Evolutionary conservation across 2,329 filamentous ascomycete species (phyloP), one percentile per base, ranked within the genome.

Genomic region (Penicillium nordicum): DNA sequence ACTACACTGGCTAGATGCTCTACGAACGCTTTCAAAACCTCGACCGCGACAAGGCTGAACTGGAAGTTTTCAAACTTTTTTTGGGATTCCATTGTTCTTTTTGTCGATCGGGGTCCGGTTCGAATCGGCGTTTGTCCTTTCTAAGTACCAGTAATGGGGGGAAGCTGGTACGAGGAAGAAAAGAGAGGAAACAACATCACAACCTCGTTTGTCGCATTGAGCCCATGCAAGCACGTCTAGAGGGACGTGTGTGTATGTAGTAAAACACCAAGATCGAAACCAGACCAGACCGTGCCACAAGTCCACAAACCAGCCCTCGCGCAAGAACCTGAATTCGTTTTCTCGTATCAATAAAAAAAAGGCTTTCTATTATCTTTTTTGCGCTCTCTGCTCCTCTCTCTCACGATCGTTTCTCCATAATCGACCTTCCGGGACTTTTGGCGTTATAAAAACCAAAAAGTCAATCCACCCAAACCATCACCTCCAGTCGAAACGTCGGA

Each of bases 161-260:
- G 49, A 52, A 53, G 51, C 57, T 55, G 60, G 58, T 63, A 62
- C 41, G 50, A 59, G 53, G 48, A 53, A 52, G 58, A 46, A 50
- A 57, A 44, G 42, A 57, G 53, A 46, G 44, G 44, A 63, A 59
- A 56, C 62, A 50, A 62, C 55, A 66, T 67, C 66, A 69, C 66
- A 67, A 68, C 67, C 67, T 66, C 64, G 63, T 66, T 65, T 67
- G 65, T 67, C 67, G 65, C 65, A 69, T 69, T 66, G 63, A 69
- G 65, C 65, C 66, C 67, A 67, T 69, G 63, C 63, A 63, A 63
- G 54, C 63, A 65, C 61, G 61, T 51, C 63, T 47, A 63, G 34
- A 61, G 55, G 42, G 57, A 62, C 59, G 61, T 59, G 62, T 61
- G 62, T 60, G 63, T 60, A 65, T 65, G 59, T 66, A 65, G 50